These are phyloP conservation scores for Aspergillus quadrilineatus DNA, from an alignment of 2,329 filamentous ascomycete genomes.

Conservation along the genomic window DNA sequence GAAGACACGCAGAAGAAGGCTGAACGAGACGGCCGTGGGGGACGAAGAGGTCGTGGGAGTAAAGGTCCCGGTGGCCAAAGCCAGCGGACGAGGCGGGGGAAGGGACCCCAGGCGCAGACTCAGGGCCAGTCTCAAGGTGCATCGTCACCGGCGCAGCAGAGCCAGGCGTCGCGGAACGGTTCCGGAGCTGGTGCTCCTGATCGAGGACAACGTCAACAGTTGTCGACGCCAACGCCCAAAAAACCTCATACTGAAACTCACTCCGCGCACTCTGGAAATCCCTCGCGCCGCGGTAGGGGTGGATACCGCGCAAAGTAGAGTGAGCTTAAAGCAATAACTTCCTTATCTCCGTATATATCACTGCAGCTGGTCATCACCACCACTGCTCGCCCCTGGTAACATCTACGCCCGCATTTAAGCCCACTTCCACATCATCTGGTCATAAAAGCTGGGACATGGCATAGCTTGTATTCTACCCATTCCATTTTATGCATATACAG, in stretches of 20 bases:
- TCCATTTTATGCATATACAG: background rate
- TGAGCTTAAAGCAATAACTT: constrained; percentile 2
- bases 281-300: constrained; percentile 24
- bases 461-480: background rate
- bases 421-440: background rate
- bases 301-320: constrained; percentile 20
- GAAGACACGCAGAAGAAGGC: background rate
- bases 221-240: constrained; percentile 11
- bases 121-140: background rate
- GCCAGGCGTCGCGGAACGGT: constrained; percentile 6
- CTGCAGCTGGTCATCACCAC: background rate
- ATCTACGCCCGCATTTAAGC: background rate
- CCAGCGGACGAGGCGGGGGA: constrained; percentile 19
- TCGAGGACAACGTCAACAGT: background rate
- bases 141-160: constrained; percentile 14
- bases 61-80: constrained; percentile 8
- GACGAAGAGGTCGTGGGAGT: constrained; percentile 15
- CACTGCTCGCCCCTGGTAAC: background rate
- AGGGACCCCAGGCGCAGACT: constrained; percentile 1
- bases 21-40: constrained; percentile 14
- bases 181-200: constrained; percentile 5
- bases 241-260: constrained; percentile 14
- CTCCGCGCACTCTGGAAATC: background rate
- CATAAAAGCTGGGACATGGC: no score
- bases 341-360: background rate